Percentiles rank a stretch among this genome's conserved stretches.
Evolutionary conservation across 768 basidiomycete species (phyloP).

Genomic region (Myochromella boudieri): DNA sequence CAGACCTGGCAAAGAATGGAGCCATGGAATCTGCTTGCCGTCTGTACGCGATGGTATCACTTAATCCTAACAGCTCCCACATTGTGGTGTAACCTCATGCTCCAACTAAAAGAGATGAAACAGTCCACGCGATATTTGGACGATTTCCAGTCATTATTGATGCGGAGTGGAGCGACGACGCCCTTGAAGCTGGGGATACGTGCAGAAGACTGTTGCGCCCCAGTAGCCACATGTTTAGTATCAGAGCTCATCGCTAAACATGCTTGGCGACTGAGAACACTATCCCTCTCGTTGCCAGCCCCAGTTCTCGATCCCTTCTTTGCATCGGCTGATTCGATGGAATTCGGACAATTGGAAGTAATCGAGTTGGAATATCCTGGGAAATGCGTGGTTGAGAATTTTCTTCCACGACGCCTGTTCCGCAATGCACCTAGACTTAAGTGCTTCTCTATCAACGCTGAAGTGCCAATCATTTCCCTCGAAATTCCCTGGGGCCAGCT

Average conservation of each 20-base stretch:
- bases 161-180: not conserved
- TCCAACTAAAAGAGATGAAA: not conserved
- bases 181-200: not conserved
- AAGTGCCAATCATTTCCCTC: not conserved
- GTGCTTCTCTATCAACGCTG: not conserved
- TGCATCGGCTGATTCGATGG: not conserved
- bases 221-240: not conserved
- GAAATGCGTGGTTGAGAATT: no score
- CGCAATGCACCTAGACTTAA: not conserved
- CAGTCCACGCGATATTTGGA: not conserved
- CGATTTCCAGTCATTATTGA: not conserved
- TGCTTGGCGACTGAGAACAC: not conserved
- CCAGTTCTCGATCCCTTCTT: not conserved
- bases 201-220: not conserved
- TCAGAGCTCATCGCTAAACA: not conserved
- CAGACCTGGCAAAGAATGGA: not conserved
- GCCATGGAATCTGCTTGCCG: slow-evolving; percentile 5
- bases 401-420: not conserved
- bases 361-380: not conserved
- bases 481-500: slow-evolving; percentile 5
- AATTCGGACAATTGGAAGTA: not conserved
- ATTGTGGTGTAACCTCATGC: not conserved
- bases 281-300: not conserved
- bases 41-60: slow-evolving; percentile 1
- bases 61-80: not conserved